phyloP scores from a whole-genome alignment of 2,329 filamentous ascomycete species.

The Claviceps quebecensis region DNA sequence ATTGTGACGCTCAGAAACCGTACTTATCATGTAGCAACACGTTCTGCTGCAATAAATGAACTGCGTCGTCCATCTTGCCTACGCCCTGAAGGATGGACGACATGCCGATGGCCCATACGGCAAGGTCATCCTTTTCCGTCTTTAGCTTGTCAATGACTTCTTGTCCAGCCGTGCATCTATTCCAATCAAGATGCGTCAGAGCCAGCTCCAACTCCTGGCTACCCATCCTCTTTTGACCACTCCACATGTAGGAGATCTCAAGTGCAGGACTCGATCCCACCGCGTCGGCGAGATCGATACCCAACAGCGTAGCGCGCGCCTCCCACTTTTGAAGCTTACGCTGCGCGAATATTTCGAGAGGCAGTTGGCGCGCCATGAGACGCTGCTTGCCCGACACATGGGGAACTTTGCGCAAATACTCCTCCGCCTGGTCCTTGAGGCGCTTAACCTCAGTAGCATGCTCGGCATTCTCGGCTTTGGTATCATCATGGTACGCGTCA shows the following conservation, averaged over 20 bases:
- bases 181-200: constrained; percentile 48
- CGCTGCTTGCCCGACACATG: constrained; percentile 69
- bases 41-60: constrained; percentile 45
- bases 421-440: constrained; percentile 51
- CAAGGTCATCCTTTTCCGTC: constrained; percentile 44
- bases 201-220: constrained; percentile 48
- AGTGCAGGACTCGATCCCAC: constrained; percentile 67
- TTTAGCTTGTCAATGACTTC: constrained; percentile 30
- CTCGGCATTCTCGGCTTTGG: constrained; percentile 19
- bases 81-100: constrained; percentile 53
- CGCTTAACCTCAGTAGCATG: constrained; percentile 31
- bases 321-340: constrained; percentile 87
- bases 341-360: constrained; percentile 74
- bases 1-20: constrained; percentile 10
- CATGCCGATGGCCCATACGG: constrained; percentile 51
- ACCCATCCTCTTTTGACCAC: constrained; percentile 71
- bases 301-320: constrained; percentile 52
- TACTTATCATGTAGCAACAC: constrained; percentile 53
- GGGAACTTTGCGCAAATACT: constrained; percentile 58
- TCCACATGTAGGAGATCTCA: constrained; percentile 94
- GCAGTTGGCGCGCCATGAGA: constrained; percentile 79
- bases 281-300: constrained; percentile 61
- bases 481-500: constrained; percentile 31
- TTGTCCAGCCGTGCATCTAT: constrained; percentile 38
- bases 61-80: constrained; percentile 50